Percentiles rank a stretch among this genome's conserved stretches.
Conservation (phyloP, 1,284 basidiomycete species). For the Cronartium ribicola region DNA sequence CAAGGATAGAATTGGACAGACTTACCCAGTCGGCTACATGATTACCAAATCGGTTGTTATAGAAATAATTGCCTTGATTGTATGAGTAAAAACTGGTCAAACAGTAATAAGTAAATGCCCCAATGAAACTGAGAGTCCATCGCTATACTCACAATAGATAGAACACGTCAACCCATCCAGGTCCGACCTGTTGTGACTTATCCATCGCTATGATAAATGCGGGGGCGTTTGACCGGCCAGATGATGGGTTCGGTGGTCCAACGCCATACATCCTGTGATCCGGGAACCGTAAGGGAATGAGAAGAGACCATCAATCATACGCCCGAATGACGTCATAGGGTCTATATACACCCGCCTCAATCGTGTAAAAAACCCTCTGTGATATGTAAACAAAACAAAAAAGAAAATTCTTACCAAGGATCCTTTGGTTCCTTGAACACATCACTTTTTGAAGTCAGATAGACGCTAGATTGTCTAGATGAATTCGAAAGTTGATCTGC, state of each 20-base stretch:
- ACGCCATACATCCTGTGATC: slow-evolving; percentile 14
- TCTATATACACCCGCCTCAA: no score
- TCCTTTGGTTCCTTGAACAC: slow-evolving; percentile 19
- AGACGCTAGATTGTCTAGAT: slow-evolving; percentile 5
- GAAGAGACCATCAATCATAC: neutral
- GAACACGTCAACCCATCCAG: slow-evolving; percentile 36
- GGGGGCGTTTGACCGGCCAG: slow-evolving; percentile 11
- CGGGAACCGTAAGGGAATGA: neutral
- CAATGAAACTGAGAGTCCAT: neutral
- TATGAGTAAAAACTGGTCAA: slow-evolving; percentile 31
- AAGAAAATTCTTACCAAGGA: neutral
- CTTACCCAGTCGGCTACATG: slow-evolving; percentile 37
- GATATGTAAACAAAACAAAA: neutral
- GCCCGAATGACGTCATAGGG: no score
- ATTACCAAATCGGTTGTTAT: slow-evolving; percentile 33
- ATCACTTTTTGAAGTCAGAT: slow-evolving; percentile 10
- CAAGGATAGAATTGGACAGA: neutral
- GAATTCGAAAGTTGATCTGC: neutral
- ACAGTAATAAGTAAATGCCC: neutral
- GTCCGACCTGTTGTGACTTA: slow-evolving; percentile 38
- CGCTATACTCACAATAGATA: slow-evolving; percentile 22
- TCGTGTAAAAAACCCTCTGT: no score
- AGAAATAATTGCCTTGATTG: slow-evolving; percentile 39
- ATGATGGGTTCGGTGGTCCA: slow-evolving; percentile 8
- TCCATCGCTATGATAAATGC: slow-evolving; percentile 27